phyloP scores from a whole-genome alignment of 495 filamentous ascomycete genomes.

The Aspergillus ellipticus region DNA sequence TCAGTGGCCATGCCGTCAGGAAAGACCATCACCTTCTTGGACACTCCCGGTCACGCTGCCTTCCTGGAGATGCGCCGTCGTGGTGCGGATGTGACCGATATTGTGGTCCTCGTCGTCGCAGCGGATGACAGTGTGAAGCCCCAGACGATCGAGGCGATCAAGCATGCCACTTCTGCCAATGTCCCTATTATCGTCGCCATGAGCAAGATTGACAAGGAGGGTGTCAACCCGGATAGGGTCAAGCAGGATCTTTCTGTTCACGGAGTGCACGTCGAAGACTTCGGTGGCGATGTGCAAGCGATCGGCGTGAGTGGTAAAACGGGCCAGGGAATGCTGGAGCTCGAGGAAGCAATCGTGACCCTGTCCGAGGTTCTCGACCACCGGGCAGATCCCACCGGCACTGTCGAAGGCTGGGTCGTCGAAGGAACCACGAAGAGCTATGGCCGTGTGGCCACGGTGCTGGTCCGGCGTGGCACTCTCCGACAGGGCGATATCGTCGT shows the following conservation, averaged over 20 bases:
- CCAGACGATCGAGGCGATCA: slow-evolving; percentile 94
- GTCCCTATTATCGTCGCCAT: slow-evolving; percentile 98
- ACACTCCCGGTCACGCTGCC: slow-evolving; percentile 94
- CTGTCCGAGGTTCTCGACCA: slow-evolving; percentile 88
- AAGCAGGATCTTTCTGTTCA: slow-evolving; percentile 84
- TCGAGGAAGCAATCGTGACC: slow-evolving; percentile 84
- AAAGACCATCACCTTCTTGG: slow-evolving; percentile 90
- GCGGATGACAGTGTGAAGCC: slow-evolving; percentile 98
- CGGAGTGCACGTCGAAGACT: slow-evolving; percentile 90
- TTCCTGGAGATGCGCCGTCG: slow-evolving; percentile 95
- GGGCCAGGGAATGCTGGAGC: slow-evolving; percentile 82
- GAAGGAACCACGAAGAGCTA: slow-evolving; percentile 87
- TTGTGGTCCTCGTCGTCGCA: slow-evolving; percentile 92
- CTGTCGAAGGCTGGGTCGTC: slow-evolving; percentile 88
- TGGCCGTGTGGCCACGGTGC: slow-evolving; percentile 83
- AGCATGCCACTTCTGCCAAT: slow-evolving; percentile 83
- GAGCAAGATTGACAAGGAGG: slow-evolving; percentile 92
- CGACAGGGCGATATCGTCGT: slow-evolving; percentile 78
- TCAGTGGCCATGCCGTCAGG: slow-evolving; percentile 81
- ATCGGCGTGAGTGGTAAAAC: slow-evolving; percentile 91
- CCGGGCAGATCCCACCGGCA: slow-evolving; percentile 71
- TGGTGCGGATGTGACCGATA: slow-evolving; percentile 94
- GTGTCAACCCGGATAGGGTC: slow-evolving; percentile 71
- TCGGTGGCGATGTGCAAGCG: slow-evolving; percentile 89
- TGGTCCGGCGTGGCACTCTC: slow-evolving; percentile 84